Evolutionary conservation across 208 protist species (phyloP), one percentile per base, ranked within the genome.

Genomic region (Angomonas deanei): DNA sequence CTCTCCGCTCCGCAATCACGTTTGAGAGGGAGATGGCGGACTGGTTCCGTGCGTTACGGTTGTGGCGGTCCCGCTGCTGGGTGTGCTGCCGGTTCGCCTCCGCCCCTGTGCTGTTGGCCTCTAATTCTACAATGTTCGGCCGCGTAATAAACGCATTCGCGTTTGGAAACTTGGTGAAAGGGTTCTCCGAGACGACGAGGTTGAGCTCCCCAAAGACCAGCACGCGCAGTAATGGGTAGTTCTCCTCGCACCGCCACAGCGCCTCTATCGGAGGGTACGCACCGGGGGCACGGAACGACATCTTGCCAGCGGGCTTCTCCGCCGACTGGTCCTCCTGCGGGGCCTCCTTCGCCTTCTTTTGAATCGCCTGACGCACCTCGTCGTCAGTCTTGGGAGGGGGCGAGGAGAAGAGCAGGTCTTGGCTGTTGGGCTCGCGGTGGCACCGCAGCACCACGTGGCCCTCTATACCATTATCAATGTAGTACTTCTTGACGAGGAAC

Each of bases 121-220:
- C 10, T 48, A n/a, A 10, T 11, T 63, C 34, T n/a, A 54, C 19
- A 19, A 48, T 63, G 19, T 73, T 82, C 19, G 87, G 87, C 2
- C 84, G 77, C 28, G 84, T 90, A 31, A 94, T 55, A 61, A 79
- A 81, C 10, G 69, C 70, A 36, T 84, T 77, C 23, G 88, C 84
- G 57, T 77, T 76, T 6, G 88, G 82, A 54, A 89, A 94, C 36
- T 91, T 91, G 2, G 75, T 57, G 56, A 94, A 94, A 0, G 88
- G 88, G 53, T 92, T 87, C 53, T 87, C 81, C 1, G 85, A 91
- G 8, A 92, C 85, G 49, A 92, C 71, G 13, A 90, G 63, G 72
- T 94, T 94, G 27, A 94, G 73, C 61, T 94, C 88, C 54, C 80
- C 88, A 75, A 94, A 94, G 1, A 94, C 70, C 31, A 94, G 74